Base-by-base conservation (phyloP, 1,139 yeast genomes). In the Yamadazyma blattariae region DNA sequence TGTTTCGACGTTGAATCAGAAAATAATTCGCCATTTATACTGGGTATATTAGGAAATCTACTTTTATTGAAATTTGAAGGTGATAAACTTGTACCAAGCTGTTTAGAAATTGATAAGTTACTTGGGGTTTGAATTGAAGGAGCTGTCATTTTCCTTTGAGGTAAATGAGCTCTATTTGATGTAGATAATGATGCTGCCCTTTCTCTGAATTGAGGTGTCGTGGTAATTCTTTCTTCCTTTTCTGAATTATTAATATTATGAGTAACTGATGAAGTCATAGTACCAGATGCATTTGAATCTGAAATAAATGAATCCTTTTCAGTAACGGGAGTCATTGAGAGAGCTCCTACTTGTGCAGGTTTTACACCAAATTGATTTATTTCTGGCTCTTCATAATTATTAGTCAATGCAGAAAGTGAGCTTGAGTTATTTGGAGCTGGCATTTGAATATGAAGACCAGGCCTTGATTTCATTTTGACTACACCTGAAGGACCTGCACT, bases 321-420 rank as follows among this genome's bases (percentile, higher is more conserved):
- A 1, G 85, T 71, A 2, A 83, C 79, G 1, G 92, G 94, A 0
- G 94, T 83, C 94, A 83, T 83, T 0, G 86, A 73, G 48, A 82
- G 61, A 16, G 71, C 52, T 32, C 65, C 64, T 2, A 77, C 67
- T 32, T 68, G 74, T 10, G 75, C 61, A 2, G 80, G 73, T 51
- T 77, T 71, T 45, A 79, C 69, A 32, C 89, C 84, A 64, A 79
- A 79, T 51, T 83, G 84, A 54, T 82, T 79, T 41, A 72, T 72
- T 15, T 61, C 69, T 28, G 42, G 44, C 18, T 48, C 54, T 5
- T 40, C 44, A 5, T 50, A 57, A n/a, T 50, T 56, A 23, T 45
- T 45, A 6, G 71, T 67, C 33, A 70, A 54, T 5, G 69, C 70
- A 4, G 71, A 46, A 27, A 68, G 54, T 7, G 54, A 54, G 34